Evolutionary conservation across 768 basidiomycete species (phyloP).

Genomic region (Mycena amicta): DNA sequence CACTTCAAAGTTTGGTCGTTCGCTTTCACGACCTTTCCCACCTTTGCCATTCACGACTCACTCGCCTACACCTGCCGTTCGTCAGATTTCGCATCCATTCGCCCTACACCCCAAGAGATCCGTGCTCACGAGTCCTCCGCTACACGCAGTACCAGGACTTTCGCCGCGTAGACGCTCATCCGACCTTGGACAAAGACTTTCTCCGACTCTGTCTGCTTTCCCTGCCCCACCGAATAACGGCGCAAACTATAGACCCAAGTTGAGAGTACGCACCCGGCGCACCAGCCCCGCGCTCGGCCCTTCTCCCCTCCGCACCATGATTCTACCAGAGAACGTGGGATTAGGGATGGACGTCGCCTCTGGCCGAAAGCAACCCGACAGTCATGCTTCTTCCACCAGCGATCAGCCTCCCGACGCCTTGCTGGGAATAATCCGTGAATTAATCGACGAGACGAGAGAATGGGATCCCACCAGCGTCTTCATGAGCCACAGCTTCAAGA

Average conservation of each 20-base stretch:
- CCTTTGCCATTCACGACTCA: constrained; percentile 13
- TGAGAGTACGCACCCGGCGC: constrained; percentile 29
- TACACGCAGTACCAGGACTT: constrained; percentile 4
- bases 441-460: constrained; percentile 50
- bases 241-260: constrained; percentile 19
- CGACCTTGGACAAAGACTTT: constrained; percentile 3
- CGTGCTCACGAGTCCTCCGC: constrained; percentile 8
- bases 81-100: constrained; percentile 34
- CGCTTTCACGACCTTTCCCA: constrained; percentile 18
- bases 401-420: constrained; percentile 35
- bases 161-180: too few relatives aligned
- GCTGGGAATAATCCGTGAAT: constrained; percentile 47
- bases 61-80: constrained; percentile 6
- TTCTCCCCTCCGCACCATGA: constrained; percentile 50
- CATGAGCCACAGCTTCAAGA: constrained; percentile 49
- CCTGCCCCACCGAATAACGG: constrained; percentile 5
- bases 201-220: constrained; percentile 15
- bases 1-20: constrained; percentile 16
- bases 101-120: constrained; percentile 24
- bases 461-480: constrained; percentile 52
- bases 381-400: constrained; percentile 6
- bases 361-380: background rate
- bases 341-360: background rate
- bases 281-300: constrained; percentile 46
- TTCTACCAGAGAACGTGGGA: constrained; percentile 34